Base-by-base conservation (phyloP, 768 basidiomycete genomes). In the Boletus reticuloceps region DNA sequence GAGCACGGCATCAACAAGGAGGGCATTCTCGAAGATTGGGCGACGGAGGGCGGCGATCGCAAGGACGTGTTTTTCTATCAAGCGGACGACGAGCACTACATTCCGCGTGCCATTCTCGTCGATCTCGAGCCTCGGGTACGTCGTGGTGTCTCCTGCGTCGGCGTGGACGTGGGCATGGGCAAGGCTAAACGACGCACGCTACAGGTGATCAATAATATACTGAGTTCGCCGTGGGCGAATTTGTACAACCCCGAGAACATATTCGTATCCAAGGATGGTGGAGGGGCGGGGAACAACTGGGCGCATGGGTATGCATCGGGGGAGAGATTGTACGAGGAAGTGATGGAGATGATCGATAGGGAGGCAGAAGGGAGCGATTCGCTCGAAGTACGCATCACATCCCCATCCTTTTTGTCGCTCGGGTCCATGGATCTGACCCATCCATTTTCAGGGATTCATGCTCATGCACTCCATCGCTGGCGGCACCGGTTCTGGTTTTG, bases 61-160 rank as follows among this genome's bases (percentile, higher is more conserved):
- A 99, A 98, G 69, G 97, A 99, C 74, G 96, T 97, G 27, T 99
- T 99, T 75, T 99, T 99, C 77, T 98, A 99, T 70, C 96, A 98
- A 72, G 97, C 97, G n/a, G 97, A 99, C 70, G 97, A 99, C 66
- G 97, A 98, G 70, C 95, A 97, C 65, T 99, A 98, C 72, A 95
- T 99, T 56, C 97, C 97, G 2, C 83, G 97, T 50, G 93, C 97
- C 6, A 96, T 99, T 58, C 81, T 99, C 38, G 86, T 98, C 56
- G 97, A 99, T 73, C 82, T 97, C 27, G 97, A 99, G 69, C 97
- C 97, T 19, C 82, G 97, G 69, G 96, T 97, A 66, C 69, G 86
- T 77, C 27, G 7, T 10, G 2, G 12, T 17, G 12, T 22, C 20
- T 7, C 10, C 0, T 20, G 38, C 36, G 36, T 25, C 22, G 22